phyloP scores from a whole-genome alignment of 768 basidiomycete genomes.

The Lanmaoa pseudosensibilis region DNA sequence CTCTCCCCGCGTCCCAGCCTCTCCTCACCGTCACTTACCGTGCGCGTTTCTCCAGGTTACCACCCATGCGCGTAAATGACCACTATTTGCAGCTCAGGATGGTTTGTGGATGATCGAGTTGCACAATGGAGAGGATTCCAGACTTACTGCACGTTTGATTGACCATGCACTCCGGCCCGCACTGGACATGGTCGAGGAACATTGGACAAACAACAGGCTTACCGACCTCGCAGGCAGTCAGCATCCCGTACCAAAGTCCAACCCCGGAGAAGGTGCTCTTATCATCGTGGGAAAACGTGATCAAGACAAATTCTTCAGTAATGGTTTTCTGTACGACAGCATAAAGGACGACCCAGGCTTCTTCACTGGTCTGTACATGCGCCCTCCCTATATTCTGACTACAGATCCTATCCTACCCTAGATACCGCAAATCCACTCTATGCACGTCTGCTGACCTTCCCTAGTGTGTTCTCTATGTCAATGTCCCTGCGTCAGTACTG shows the following conservation, averaged over 20 bases:
- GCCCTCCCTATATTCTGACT: background rate
- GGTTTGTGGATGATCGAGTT: constrained; percentile 77
- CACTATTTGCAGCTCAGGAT: constrained; percentile 37
- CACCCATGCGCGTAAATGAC: background rate
- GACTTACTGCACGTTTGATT: constrained; percentile 60
- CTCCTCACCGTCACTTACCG: constrained; percentile 70
- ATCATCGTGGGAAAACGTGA: constrained; percentile 72
- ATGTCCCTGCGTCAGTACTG: background rate
- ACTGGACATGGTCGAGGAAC: constrained; percentile 67
- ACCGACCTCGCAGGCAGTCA: constrained; percentile 42
- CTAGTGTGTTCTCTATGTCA: constrained; percentile 57
- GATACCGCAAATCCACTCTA: constrained; percentile 76
- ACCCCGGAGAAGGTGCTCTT: constrained; percentile 60
- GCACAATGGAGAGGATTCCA: constrained; percentile 75
- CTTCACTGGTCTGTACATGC: constrained; percentile 53
- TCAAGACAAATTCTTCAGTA: constrained; percentile 90
- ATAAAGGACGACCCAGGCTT: constrained; percentile 56
- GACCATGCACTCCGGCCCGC: constrained; percentile 65
- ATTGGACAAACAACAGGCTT: constrained; percentile 63
- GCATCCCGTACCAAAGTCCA: constrained; percentile 33
- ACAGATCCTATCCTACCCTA: constrained; percentile 29
- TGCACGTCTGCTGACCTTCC: constrained; percentile 68
- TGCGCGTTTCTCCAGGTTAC: constrained; percentile 30
- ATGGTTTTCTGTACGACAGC: constrained; percentile 68
- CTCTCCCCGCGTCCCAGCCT: constrained; percentile 49